phyloP scores from a whole-genome alignment of 805 yeast genomes.

The Scheffersomyces amazonensis region DNA sequence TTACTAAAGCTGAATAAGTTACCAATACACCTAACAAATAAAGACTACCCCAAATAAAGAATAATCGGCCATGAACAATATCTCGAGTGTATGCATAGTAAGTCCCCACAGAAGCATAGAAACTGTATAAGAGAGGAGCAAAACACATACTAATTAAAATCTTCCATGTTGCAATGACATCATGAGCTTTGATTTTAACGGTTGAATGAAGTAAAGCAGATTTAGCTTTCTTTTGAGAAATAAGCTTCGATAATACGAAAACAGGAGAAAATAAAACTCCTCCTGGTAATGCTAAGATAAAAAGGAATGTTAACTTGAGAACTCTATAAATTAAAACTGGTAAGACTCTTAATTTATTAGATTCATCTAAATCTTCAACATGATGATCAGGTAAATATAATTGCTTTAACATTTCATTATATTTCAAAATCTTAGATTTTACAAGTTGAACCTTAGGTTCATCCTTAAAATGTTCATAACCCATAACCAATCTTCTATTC shows the following conservation, averaged over 20 bases:
- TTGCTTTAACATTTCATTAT: conserved; percentile 57
- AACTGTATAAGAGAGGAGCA: conserved; percentile 81
- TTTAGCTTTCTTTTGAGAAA: conserved; percentile 69
- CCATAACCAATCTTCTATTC: conserved; percentile 82
- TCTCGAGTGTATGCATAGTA: conserved; percentile 22
- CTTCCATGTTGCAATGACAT: conserved; percentile 97
- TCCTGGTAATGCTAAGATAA: conserved; percentile 82
- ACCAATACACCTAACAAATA: conserved; percentile 68
- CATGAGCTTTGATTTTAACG: conserved; percentile 88
- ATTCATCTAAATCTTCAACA: conserved; percentile 53
- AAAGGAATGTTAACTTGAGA: conserved; percentile 52
- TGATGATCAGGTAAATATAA: conserved; percentile 55
- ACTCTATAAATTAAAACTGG: conserved; percentile 57
- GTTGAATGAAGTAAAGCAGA: conserved; percentile 82
- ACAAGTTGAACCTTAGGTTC: conserved; percentile 64
- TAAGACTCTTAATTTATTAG: conserved; percentile 48
- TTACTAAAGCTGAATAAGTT: conserved; percentile 85
- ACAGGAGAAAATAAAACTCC: conserved; percentile 83
- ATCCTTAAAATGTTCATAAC: conserved; percentile 71
- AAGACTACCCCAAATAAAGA: conserved; percentile 43
- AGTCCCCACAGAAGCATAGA: conserved; percentile 69
- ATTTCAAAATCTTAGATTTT: conserved; percentile 60
- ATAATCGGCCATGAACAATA: conserved; percentile 19
- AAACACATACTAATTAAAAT: conserved; percentile 82
- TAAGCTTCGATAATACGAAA: conserved; percentile 70